Base-by-base conservation (phyloP, 768 basidiomycete species). In the Tricholoma matsutake region DNA sequence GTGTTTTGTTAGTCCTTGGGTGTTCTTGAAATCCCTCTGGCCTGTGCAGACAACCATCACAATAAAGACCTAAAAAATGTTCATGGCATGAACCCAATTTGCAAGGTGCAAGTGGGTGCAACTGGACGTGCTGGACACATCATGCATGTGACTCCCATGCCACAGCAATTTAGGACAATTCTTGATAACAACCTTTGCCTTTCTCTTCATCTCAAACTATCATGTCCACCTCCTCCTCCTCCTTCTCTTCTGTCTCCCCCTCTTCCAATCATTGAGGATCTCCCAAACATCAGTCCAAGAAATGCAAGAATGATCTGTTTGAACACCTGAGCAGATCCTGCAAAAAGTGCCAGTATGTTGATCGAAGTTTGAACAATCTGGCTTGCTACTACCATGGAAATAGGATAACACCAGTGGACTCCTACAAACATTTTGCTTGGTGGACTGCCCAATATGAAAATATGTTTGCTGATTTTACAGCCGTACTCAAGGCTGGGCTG, bases 351-450 rank as follows among this genome's bases (percentile, higher is more conserved):
- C 7, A 4, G 45, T 47, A 47, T 43, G 43, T 43, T 43, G 43
- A 1, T 47, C 20, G 11, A 47, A 47, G 6, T 41, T 41, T 47
- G 43, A 45, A 22, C 43, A 43, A 47, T 47, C 45, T 9, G 20
- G 43, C 11, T 45, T 22, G 7, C 11, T n/a, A 49, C 47, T 45
- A 45, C 43, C 43, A 49, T 28, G 25, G 22, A 49, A 49, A 29
- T 51, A 29, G 49, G 7, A 51, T 16, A 51, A 29, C 28, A 51
- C 28, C 49, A 29, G 28, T 28, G 13, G 13, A 29, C 22, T 25
- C 20, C 10, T 51, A 51, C 28, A 51, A 29, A 28, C 25, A 52
- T 57, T 61, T 56, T 35, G 22, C 59, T 63, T 61, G 49, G 45
- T 58, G 57, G 57, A 58, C 22, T n/a, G 43, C 34, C 3, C 7